These are phyloP conservation scores for Talaromyces wortmannii DNA, from an alignment of 495 filamentous ascomycete genomes.

Conservation along the genomic window DNA sequence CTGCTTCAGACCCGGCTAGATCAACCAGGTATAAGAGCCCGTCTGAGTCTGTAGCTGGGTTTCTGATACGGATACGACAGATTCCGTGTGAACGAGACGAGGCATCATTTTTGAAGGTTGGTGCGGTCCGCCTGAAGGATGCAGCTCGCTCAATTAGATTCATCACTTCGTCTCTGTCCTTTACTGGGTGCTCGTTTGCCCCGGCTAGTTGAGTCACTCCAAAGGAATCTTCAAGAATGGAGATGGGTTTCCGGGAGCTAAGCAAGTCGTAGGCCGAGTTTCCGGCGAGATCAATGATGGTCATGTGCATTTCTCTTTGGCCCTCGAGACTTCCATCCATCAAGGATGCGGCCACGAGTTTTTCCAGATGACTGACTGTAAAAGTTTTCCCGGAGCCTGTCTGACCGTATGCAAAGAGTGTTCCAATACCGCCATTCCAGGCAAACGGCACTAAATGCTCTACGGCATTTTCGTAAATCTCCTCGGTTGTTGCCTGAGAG, in stretches of 20 bases:
- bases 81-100: conserved; percentile 44
- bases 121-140: conserved; percentile 15
- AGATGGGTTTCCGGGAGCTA: conserved; percentile 11
- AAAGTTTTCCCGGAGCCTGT: conserved; percentile 42
- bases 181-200: conserved; percentile 8
- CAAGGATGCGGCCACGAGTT: conserved; percentile 16
- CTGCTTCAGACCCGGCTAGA: conserved; percentile 38
- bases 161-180: conserved; percentile 10
- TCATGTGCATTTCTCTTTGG: conserved; percentile 16
- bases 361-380: conserved; percentile 23
- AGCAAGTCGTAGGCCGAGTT: conserved; percentile 24
- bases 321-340: conserved; percentile 15
- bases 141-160: conserved; percentile 13
- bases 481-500: conserved; percentile 8
- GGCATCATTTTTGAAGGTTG: conserved; percentile 31
- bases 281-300: conserved; percentile 23
- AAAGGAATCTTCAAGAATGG: conserved; percentile 22
- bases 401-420: conserved; percentile 39
- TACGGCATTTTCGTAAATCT: conserved; percentile 16
- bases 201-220: conserved; percentile 22
- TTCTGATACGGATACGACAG: conserved; percentile 35
- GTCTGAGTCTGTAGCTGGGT: conserved; percentile 16
- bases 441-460: conserved; percentile 18
- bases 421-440: conserved; percentile 21
- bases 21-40: conserved; percentile 39